Conservation (phyloP, 257 asterid genomes). For the Gentiana dahurica region DNA sequence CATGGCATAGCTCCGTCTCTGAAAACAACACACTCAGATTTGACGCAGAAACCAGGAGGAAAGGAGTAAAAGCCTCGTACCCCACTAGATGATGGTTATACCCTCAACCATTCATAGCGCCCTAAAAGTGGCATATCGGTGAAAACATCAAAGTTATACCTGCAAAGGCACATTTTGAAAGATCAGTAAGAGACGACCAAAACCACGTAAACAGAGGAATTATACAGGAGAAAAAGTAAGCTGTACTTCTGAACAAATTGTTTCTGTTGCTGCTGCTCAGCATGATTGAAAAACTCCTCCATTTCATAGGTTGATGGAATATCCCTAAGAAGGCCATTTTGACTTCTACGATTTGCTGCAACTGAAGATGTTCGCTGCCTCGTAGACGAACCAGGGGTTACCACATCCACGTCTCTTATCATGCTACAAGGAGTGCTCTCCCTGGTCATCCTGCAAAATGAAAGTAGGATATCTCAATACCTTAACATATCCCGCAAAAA, state of each 20-base stretch:
- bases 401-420: slow-evolving; percentile 25
- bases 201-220: not conserved
- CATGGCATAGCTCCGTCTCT: no score
- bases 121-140: slow-evolving; percentile 54
- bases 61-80: not conserved
- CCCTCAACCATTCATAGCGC: slow-evolving; percentile 63
- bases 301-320: slow-evolving; percentile 44
- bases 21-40: not conserved
- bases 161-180: slow-evolving; percentile 13
- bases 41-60: not conserved
- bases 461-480: not conserved
- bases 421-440: slow-evolving; percentile 60
- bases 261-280: slow-evolving; percentile 45
- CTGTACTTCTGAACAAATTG: slow-evolving; percentile 54
- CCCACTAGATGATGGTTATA: slow-evolving; percentile 23
- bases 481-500: not conserved
- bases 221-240: not conserved
- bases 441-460: slow-evolving; percentile 41
- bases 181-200: not conserved
- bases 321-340: slow-evolving; percentile 20
- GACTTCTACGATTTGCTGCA: slow-evolving; percentile 23
- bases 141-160: slow-evolving; percentile 61
- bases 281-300: slow-evolving; percentile 48
- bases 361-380: slow-evolving; percentile 20
- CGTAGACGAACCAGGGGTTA: slow-evolving; percentile 41